Conservation (phyloP, 495 filamentous ascomycete species). For the Darksidea phi region DNA sequence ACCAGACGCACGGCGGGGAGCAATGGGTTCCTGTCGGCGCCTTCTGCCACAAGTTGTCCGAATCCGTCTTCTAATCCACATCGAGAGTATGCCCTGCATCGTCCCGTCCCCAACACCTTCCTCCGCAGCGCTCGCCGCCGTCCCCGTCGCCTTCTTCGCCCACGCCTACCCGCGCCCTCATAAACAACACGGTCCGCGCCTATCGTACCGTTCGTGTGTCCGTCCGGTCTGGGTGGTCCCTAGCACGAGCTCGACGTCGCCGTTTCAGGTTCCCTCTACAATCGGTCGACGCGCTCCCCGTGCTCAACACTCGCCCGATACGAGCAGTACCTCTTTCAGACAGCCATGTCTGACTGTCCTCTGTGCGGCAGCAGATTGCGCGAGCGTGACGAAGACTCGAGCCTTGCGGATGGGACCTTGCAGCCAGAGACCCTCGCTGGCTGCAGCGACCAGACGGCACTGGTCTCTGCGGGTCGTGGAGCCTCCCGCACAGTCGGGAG, state of each 20-base stretch:
- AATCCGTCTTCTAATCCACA: background rate
- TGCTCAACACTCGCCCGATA: constrained; percentile 6
- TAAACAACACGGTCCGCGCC: background rate
- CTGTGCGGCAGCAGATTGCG: no score
- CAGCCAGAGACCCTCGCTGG: no score
- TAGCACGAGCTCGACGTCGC: constrained; percentile 1
- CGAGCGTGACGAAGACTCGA: no score
- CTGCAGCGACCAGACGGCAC: constrained; percentile 29
- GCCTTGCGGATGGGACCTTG: no score
- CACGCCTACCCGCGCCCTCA: background rate
- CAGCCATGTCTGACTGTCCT: no score
- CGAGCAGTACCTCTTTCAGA: background rate
- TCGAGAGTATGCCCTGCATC: background rate
- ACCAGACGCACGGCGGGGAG: background rate
- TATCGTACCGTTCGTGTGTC: background rate
- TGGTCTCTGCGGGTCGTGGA: constrained; percentile 27
- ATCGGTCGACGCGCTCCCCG: constrained; percentile 19
- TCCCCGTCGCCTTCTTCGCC: constrained; percentile 5
- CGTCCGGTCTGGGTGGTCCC: background rate
- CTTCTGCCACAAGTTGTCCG: background rate
- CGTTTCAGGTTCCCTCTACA: constrained; percentile 32
- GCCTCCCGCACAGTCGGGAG: constrained; percentile 35
- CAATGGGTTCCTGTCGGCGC: background rate
- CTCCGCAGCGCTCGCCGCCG: background rate
- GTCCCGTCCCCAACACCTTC: background rate